A percentile compares a stretch with the other conserved stretches of the same genome.
Evolutionary conservation across 805 yeast genomes (phyloP).

Genomic region (Lipomyces sp.): DNA sequence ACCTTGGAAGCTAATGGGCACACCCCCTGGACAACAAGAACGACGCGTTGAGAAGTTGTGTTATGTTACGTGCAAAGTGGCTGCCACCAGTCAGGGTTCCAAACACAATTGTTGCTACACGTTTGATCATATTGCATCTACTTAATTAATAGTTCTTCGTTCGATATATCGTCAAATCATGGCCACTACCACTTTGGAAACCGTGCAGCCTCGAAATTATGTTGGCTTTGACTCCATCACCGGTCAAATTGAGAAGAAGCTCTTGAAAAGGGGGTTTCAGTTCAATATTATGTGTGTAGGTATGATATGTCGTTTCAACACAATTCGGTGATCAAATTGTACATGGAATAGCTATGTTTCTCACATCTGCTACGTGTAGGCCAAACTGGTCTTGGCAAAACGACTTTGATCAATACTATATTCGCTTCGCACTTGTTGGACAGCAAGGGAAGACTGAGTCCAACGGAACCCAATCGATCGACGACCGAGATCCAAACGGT

Average conservation of each 20-base stretch:
- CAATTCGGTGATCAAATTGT: not conserved
- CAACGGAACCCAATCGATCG: conserved; percentile 75
- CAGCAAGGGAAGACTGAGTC: conserved; percentile 70
- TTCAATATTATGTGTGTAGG: conserved; percentile 92
- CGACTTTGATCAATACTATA: conserved; percentile 87
- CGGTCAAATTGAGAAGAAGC: conserved; percentile 88
- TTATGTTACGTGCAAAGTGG: not conserved
- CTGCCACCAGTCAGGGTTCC: not conserved
- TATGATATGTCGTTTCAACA: conserved; percentile 19
- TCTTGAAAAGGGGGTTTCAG: conserved; percentile 90
- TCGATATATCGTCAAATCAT: not conserved
- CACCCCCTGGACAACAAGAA: not conserved
- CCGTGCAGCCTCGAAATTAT: conserved; percentile 67
- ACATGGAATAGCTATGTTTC: not conserved
- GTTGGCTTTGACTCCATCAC: conserved; percentile 98
- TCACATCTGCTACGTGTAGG: conserved; percentile 35
- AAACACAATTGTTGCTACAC: not conserved
- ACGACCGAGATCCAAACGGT: conserved; percentile 52
- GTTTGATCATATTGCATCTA: not conserved
- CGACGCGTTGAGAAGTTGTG: not conserved
- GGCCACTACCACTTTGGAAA: conserved; percentile 19
- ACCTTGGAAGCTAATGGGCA: too few species aligned
- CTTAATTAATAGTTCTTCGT: not conserved
- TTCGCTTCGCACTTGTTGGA: conserved; percentile 81
- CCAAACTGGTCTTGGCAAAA: conserved; percentile 90